Conservation (phyloP, 129 eudicot species). For the Flaveria robusta region DNA sequence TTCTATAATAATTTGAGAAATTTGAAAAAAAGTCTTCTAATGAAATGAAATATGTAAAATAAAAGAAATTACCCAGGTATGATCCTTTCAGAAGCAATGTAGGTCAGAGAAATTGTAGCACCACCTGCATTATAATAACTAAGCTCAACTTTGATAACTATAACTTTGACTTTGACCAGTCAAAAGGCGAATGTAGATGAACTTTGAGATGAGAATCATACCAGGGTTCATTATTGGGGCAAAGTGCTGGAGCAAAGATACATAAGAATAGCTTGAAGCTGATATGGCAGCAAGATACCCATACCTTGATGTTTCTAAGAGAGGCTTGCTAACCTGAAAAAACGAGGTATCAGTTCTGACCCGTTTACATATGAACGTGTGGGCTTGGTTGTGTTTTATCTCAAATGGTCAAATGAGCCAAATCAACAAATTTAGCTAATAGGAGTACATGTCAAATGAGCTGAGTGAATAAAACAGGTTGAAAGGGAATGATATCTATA, state of each 20-base stretch:
- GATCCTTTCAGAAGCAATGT: slow-evolving; percentile 89
- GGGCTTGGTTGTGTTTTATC: not conserved
- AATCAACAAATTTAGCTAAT: not conserved
- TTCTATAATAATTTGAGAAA: not conserved
- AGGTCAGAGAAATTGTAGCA: slow-evolving; percentile 81
- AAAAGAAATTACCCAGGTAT: slow-evolving; percentile 73
- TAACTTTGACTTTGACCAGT: not conserved
- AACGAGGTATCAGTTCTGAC: not conserved
- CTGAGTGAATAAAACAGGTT: not conserved
- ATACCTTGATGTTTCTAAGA: slow-evolving; percentile 83
- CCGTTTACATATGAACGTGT: not conserved
- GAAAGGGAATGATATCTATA: not conserved
- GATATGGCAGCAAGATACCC: slow-evolving; percentile 95
- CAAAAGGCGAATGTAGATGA: not conserved
- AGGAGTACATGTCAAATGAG: too few relatives aligned
- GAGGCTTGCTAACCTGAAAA: slow-evolving; percentile 77
- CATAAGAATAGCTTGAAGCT: slow-evolving; percentile 91
- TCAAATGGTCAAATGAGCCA: not conserved
- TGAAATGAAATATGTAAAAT: not conserved
- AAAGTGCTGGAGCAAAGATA: slow-evolving; percentile 81
- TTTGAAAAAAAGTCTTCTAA: not conserved
- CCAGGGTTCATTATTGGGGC: slow-evolving; percentile 96
- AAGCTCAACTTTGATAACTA: not conserved
- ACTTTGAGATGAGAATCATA: slow-evolving; percentile 12
- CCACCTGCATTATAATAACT: slow-evolving; percentile 54